A percentile compares a stretch with the other conserved stretches of the same genome.
phyloP scores from a whole-genome alignment of 768 basidiomycete species.

The Kwoniella sp. region DNA sequence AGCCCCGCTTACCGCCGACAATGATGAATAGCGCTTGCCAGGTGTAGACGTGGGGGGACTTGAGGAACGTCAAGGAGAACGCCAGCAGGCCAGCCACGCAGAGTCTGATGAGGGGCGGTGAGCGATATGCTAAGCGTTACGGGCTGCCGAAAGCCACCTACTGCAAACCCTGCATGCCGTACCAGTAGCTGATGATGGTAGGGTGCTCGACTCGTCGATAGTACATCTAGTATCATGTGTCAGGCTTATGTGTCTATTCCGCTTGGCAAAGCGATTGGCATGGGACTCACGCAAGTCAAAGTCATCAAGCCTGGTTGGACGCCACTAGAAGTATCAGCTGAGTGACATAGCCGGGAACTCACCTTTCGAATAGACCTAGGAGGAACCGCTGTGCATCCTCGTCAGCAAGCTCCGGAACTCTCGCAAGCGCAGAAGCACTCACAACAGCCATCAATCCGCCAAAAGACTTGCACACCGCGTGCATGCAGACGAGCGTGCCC shows the following conservation, averaged over 20 bases:
- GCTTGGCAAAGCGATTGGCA: too few species aligned
- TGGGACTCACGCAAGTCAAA: constrained; percentile 48
- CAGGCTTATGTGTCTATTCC: too few species aligned
- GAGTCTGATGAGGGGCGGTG: constrained; percentile 8
- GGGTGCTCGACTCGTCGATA: constrained; percentile 58
- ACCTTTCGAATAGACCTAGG: constrained; percentile 23
- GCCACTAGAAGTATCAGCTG: constrained; percentile 9
- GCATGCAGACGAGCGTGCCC: constrained; percentile 56
- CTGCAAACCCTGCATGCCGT: constrained; percentile 32
- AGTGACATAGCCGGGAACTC: background rate
- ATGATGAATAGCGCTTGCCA: constrained; percentile 53
- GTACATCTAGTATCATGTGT: too few species aligned
- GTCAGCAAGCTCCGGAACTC: background rate
- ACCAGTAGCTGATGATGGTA: constrained; percentile 32
- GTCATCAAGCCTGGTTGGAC: constrained; percentile 32
- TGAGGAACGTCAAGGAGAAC: constrained; percentile 56
- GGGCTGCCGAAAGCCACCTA: constrained; percentile 4
- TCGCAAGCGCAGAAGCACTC: background rate
- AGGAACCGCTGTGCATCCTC: constrained; percentile 1
- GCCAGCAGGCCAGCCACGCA: constrained; percentile 56
- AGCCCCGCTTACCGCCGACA: constrained; percentile 21
- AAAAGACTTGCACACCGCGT: constrained; percentile 55
- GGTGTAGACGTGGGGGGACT: constrained; percentile 53
- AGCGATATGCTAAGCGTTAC: background rate
- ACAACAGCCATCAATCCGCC: constrained; percentile 27